Evolutionary conservation across 202 grass and related monocot genomes (phyloP).

Genomic region (Cymbopogon flexuosus): DNA sequence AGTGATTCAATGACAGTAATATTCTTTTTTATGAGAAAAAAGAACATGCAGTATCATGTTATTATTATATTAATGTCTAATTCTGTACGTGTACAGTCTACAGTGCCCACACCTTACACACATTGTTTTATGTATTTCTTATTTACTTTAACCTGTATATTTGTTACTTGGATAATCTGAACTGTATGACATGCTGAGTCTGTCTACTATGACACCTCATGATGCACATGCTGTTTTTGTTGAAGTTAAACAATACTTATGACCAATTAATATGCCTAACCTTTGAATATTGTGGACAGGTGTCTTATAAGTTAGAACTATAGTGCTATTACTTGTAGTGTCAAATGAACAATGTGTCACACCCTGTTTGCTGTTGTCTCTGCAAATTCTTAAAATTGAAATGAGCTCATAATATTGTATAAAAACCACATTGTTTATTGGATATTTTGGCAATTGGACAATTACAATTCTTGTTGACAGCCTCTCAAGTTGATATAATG

Average conservation of each 20-base stretch:
- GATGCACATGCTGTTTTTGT: not conserved
- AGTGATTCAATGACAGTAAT: not conserved
- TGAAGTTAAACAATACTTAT: not conserved
- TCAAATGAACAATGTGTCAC: not conserved
- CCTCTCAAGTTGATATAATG: constrained; percentile 1
- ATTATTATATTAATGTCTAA: not conserved
- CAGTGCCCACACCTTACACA: not conserved
- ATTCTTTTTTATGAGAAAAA: constrained; percentile 20
- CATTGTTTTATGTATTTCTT: not conserved
- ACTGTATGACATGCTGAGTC: not conserved
- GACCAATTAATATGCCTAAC: not conserved
- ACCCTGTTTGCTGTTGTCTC: not conserved
- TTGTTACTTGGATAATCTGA: not conserved
- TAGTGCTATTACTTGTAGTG: not conserved
- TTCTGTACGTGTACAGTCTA: not conserved
- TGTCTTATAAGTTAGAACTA: not conserved
- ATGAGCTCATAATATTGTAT: not conserved
- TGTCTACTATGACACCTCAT: not conserved
- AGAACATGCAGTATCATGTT: not conserved
- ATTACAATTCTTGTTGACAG: not conserved
- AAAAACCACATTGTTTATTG: not conserved
- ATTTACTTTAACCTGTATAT: constrained; percentile 9
- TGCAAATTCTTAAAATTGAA: not conserved
- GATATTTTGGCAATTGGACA: not conserved
- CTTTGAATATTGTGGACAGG: constrained; percentile 7